Evolutionary conservation across 108 stramenopile genomes (phyloP).

Genomic region (Parmales sp.): DNA sequence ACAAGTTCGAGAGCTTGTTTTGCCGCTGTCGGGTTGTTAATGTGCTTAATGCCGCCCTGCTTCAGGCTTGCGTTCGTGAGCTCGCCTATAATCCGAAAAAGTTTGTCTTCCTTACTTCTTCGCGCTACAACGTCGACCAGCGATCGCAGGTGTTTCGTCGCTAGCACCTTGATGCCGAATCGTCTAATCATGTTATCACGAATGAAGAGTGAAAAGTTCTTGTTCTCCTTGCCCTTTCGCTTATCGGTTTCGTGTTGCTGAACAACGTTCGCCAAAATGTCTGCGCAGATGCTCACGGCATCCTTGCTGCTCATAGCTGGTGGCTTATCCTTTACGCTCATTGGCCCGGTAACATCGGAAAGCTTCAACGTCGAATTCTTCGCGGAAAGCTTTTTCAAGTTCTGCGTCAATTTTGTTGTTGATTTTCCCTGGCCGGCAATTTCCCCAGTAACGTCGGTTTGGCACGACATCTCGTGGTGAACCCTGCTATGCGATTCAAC

Average conservation of each 20-base stretch:
- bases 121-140: not conserved
- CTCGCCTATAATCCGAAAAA: not conserved
- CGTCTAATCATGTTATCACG: not conserved
- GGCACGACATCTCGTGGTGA: not conserved
- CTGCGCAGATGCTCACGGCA: not conserved
- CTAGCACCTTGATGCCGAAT: not conserved
- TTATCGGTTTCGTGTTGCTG: no score
- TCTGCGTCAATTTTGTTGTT: not conserved
- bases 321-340: not conserved
- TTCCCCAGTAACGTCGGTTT: not conserved
- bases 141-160: not conserved
- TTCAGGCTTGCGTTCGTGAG: no score
- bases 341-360: not conserved
- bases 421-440: no score
- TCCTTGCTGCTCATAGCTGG: not conserved
- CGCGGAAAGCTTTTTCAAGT: not conserved
- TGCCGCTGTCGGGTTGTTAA: no score
- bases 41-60: no score
- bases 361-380: not conserved
- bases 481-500: no score
- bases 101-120: not conserved
- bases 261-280: not conserved
- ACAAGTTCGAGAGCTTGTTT: no score
- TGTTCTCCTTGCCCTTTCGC: no score
- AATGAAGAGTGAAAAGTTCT: not conserved